phyloP scores from a whole-genome alignment of 805 yeast species.

The Yamadazyma scolyti region DNA sequence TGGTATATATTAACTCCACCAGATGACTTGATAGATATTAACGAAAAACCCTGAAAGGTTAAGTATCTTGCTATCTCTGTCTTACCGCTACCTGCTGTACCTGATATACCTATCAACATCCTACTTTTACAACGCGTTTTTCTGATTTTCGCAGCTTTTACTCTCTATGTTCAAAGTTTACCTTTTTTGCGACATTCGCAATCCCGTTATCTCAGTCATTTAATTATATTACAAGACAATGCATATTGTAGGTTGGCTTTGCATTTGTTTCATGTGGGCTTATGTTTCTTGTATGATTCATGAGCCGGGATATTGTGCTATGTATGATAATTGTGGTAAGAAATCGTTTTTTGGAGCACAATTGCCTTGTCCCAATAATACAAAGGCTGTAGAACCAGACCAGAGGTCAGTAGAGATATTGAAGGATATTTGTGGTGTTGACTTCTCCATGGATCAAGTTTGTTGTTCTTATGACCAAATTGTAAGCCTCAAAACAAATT shows the following conservation, averaged over 20 bases:
- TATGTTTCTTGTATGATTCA: slow-evolving; percentile 19
- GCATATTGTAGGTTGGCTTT: neutral
- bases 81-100: slow-evolving; percentile 65
- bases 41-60: slow-evolving; percentile 48
- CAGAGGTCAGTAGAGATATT: slow-evolving; percentile 43
- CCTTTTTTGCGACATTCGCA: neutral
- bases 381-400: slow-evolving; percentile 45
- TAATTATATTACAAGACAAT: too few species aligned
- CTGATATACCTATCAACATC: slow-evolving; percentile 77
- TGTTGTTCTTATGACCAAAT: slow-evolving; percentile 76
- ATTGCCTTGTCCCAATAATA: slow-evolving; percentile 71
- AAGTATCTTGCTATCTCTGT: slow-evolving; percentile 60
- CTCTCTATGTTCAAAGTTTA: neutral
- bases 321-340: slow-evolving; percentile 73
- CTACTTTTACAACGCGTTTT: neutral
- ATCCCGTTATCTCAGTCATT: too few species aligned
- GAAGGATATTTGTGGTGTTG: slow-evolving; percentile 66
- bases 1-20: neutral
- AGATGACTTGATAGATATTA: slow-evolving; percentile 13
- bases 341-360: slow-evolving; percentile 71
- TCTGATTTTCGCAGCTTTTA: neutral
- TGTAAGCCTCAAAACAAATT: slow-evolving; percentile 48
- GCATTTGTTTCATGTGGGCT: neutral
- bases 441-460: slow-evolving; percentile 49
- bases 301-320: slow-evolving; percentile 47